Evolutionary conservation across 495 filamentous ascomycete genomes (phyloP).

Genomic region (Podospora comata): DNA sequence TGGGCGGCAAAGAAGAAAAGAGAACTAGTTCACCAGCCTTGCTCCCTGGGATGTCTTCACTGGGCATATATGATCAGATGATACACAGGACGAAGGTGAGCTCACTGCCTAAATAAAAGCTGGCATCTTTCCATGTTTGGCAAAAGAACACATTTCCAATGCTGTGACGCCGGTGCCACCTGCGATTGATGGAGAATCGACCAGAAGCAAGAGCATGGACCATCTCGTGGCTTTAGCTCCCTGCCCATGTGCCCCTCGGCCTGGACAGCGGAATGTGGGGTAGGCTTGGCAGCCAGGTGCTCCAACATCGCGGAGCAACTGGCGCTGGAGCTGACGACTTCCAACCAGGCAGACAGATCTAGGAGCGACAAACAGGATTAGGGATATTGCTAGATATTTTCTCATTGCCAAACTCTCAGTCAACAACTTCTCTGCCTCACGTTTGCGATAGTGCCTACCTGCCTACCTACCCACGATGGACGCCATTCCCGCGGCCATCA

Average conservation of each 20-base stretch:
- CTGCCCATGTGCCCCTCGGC: conserved; percentile 10
- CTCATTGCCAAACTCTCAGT: background rate
- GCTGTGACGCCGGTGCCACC: conserved; percentile 23
- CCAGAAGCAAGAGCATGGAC: conserved; percentile 23
- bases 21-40: conserved; percentile 15
- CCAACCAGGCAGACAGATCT: background rate
- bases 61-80: conserved; percentile 1
- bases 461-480: conserved; percentile 33
- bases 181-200: conserved; percentile 19
- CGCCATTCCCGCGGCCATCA: conserved; percentile 69
- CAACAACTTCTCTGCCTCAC: background rate
- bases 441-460: conserved; percentile 50
- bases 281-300: background rate
- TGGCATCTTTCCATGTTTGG: conserved; percentile 38
- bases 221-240: conserved; percentile 28
- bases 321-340: conserved; percentile 1
- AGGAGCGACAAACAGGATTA: background rate
- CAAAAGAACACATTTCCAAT: conserved; percentile 42
- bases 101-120: conserved; percentile 25
- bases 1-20: background rate
- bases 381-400: background rate
- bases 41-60: background rate
- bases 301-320: background rate
- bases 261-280: conserved; percentile 1
- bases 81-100: background rate